Evolutionary conservation across 1,284 basidiomycete species (phyloP), one percentile per base, ranked within the genome.

Genomic region (Cutaneotrichosporon mucoides): DNA sequence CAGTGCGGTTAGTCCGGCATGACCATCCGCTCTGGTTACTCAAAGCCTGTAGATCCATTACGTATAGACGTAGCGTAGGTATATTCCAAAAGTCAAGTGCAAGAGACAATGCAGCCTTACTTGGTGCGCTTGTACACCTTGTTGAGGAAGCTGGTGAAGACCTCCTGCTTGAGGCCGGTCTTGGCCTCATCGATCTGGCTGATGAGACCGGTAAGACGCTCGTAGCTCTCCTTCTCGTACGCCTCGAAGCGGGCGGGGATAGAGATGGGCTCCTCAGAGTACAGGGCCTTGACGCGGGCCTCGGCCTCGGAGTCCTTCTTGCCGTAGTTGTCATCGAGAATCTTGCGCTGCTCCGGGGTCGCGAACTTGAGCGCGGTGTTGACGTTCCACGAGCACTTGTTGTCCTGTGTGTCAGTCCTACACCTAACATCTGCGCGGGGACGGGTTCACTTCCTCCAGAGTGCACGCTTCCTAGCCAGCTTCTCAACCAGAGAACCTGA

Each of bases 361-460:
- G 91, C 74, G 64, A 79, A 68, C 59, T 82, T 80, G 62, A 99
- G 83, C 37, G 93, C 95, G 15, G 86, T 87, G 79, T 97, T 98
- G 79, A 99, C 83, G 73, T 89, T 88, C 96, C 95, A 99, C 44
- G 89, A 90, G 81, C 96, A 99, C 81, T 99, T 99, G 85, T 98
- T 98, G 81, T 99, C 95, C 51, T 53, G 41, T 4, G n/a, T 12
- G 51, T 53, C 33, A 53, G 51, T 24, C 24, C 24, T 24, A 24
- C 24, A 24, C 24, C 24, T 24, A 24, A 24, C 24, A 24, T 24
- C 24, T 24, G 24, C 24, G 24, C 24, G 24, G 24, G 24, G 24
- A 24, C 24, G 24, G 24, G 24, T 24, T 24, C 24, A 24, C 24
- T 24, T 24, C 24, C 24, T 24, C 24, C 24, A 24, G 24, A 24